These are phyloP conservation scores for Neurospora sp. DNA, from an alignment of 495 filamentous ascomycete species.

Conservation along the genomic window DNA sequence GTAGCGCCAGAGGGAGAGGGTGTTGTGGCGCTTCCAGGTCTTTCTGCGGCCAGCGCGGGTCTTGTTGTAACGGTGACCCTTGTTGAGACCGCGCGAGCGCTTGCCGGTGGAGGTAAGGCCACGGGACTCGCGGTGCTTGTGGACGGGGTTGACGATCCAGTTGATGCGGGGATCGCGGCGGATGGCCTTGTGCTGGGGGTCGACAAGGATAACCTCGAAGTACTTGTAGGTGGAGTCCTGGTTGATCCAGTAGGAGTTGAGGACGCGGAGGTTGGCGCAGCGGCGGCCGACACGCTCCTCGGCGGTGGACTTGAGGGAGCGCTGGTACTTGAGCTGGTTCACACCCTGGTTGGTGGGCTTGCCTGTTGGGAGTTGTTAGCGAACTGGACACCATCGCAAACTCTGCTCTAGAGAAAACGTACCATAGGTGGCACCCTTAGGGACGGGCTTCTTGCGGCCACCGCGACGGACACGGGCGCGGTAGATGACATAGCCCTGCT, in stretches of 20 bases:
- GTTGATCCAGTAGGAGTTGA: slow-evolving; percentile 99
- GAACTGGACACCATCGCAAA: slow-evolving; percentile 2
- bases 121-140: slow-evolving; percentile 98
- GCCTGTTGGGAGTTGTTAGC: slow-evolving; percentile 43
- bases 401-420: slow-evolving; percentile 21
- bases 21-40: slow-evolving; percentile 99
- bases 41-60: slow-evolving; percentile 88
- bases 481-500: slow-evolving; percentile 99
- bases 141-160: slow-evolving; percentile 98
- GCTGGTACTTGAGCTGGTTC: slow-evolving; percentile 99
- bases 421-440: slow-evolving; percentile 99
- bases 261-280: slow-evolving; percentile 94
- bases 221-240: slow-evolving; percentile 99
- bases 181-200: slow-evolving; percentile 99
- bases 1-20: slow-evolving; percentile 88
- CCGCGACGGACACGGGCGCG: slow-evolving; percentile 93
- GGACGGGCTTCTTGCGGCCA: slow-evolving; percentile 89
- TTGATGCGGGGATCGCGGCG: slow-evolving; percentile 98
- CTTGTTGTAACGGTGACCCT: slow-evolving; percentile 98
- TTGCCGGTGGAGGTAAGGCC: slow-evolving; percentile 97
- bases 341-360: slow-evolving; percentile 99
- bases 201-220: slow-evolving; percentile 98
- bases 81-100: slow-evolving; percentile 97
- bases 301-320: slow-evolving; percentile 90
- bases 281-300: slow-evolving; percentile 99